phyloP scores from a whole-genome alignment of 345 rosid species.

The Crucihimalaya himalaica region DNA sequence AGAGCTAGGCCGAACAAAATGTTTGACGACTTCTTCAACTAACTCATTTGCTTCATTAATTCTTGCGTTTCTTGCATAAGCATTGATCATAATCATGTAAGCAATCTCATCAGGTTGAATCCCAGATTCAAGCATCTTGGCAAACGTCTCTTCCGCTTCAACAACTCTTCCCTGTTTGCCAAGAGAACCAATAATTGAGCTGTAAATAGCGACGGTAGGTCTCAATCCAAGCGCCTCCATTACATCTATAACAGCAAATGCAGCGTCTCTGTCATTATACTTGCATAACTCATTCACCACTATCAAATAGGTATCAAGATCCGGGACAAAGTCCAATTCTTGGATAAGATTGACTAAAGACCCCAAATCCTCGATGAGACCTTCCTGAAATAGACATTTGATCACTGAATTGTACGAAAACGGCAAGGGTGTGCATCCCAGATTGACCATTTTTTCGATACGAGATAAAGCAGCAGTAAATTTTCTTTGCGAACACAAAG shows the following conservation, averaged over 20 bases:
- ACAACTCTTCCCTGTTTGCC: conserved; percentile 46
- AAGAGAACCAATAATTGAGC: conserved; percentile 54
- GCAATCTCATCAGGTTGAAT: conserved; percentile 66
- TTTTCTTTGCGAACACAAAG: conserved; percentile 53
- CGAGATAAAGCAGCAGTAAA: conserved; percentile 42
- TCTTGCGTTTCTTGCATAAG: conserved; percentile 51
- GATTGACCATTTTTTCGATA: conserved; percentile 44
- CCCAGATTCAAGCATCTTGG: conserved; percentile 61
- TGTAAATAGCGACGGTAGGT: conserved; percentile 66
- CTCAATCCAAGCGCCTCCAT: conserved; percentile 58
- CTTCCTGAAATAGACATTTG: conserved; percentile 51
- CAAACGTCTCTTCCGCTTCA: conserved; percentile 62
- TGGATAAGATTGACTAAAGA: conserved; percentile 48
- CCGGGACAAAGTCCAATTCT: conserved; percentile 51
- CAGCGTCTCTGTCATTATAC: conserved; percentile 47
- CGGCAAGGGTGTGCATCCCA: conserved; percentile 53
- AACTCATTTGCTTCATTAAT: conserved; percentile 52
- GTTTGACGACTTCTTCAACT: conserved; percentile 58
- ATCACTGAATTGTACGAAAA: conserved; percentile 62
- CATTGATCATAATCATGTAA: conserved; percentile 75
- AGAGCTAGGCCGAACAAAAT: conserved; percentile 51
- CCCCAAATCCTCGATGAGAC: conserved; percentile 44
- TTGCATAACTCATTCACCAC: conserved; percentile 55
- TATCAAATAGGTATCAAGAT: conserved; percentile 56
- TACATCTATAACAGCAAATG: conserved; percentile 45